These are phyloP conservation scores for Lyophyllum shimeji DNA, from an alignment of 768 basidiomycete species.

Conservation along the genomic window DNA sequence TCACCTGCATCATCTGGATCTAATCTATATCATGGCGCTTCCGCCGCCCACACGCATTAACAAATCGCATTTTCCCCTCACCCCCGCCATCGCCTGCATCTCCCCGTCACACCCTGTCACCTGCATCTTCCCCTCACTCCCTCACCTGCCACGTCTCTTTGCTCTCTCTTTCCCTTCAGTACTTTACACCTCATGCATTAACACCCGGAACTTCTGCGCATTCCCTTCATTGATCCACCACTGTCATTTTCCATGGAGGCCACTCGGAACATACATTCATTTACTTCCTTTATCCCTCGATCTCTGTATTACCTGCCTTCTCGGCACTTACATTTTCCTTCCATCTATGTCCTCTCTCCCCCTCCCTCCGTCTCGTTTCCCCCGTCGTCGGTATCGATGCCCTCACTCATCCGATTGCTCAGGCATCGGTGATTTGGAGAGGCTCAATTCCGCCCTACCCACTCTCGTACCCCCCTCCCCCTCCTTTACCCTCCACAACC, in stretches of 20 bases:
- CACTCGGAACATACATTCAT: constrained; percentile 3
- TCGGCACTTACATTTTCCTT: constrained; percentile 13
- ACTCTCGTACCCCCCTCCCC: no score
- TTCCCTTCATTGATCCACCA: constrained; percentile 4
- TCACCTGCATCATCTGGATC: constrained; percentile 7
- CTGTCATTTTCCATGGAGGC: constrained; percentile 13
- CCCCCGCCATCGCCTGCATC: neutral
- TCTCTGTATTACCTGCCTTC: constrained; percentile 4
- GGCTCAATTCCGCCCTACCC: constrained; percentile 11
- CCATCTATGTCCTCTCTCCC: neutral
- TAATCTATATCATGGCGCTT: constrained; percentile 4
- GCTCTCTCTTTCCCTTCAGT: neutral
- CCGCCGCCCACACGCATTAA: constrained; percentile 8
- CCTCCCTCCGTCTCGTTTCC: neutral
- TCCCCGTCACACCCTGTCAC: no score
- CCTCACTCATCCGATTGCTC: constrained; percentile 2
- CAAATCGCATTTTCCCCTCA: constrained; percentile 4
- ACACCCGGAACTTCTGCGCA: constrained; percentile 9
- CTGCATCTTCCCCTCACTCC: constrained; percentile 2
- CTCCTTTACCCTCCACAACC: neutral
- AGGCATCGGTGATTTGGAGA: constrained; percentile 8
- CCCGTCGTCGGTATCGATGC: constrained; percentile 1
- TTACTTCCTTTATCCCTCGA: constrained; percentile 3
- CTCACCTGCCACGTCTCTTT: constrained; percentile 3
- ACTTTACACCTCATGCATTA: constrained; percentile 10